phyloP scores from a whole-genome alignment of 1,284 basidiomycete species.

The Ceratobasidium sp. region DNA sequence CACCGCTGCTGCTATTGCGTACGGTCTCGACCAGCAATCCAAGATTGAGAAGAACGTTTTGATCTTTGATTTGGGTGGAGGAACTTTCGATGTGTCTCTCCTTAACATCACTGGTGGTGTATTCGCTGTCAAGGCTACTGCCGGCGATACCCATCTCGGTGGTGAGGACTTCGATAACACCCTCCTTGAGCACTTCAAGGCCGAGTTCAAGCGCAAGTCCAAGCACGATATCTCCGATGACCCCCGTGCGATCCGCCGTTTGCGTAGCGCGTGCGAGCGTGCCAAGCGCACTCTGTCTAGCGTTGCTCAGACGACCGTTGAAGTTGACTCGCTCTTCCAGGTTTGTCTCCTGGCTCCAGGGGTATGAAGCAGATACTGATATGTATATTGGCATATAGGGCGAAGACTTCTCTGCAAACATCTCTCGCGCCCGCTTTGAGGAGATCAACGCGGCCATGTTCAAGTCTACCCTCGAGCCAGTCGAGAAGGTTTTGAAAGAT shows the following conservation, averaged over 20 bases:
- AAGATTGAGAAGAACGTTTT: conserved; percentile 97
- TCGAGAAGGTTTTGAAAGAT: conserved; percentile 99
- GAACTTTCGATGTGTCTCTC: conserved; percentile 74
- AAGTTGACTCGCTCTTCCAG: conserved; percentile 98
- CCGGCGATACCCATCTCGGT: conserved; percentile 67
- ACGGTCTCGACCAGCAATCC: conserved; percentile 76
- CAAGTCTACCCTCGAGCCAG: conserved; percentile 97
- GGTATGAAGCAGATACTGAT: not conserved
- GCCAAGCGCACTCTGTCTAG: conserved; percentile 98
- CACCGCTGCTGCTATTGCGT: conserved; percentile 63
- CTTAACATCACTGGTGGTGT: conserved; percentile 71
- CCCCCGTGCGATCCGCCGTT: conserved; percentile 93
- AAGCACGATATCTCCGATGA: conserved; percentile 95
- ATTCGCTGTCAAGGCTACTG: conserved; percentile 73
- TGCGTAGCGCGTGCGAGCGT: conserved; percentile 97
- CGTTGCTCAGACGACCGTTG: conserved; percentile 97
- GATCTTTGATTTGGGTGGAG: conserved; percentile 99
- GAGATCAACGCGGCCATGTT: conserved; percentile 96
- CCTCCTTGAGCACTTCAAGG: conserved; percentile 96
- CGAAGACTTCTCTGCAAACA: conserved; percentile 94
- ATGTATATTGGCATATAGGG: conserved; percentile 58
- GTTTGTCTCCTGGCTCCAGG: not conserved
- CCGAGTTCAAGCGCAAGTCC: conserved; percentile 86
- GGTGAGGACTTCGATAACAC: conserved; percentile 99
- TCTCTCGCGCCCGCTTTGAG: conserved; percentile 99